Evolutionary conservation across 2,329 filamentous ascomycete species (phyloP).

Genomic region (Nigrograna mackinnonii): DNA sequence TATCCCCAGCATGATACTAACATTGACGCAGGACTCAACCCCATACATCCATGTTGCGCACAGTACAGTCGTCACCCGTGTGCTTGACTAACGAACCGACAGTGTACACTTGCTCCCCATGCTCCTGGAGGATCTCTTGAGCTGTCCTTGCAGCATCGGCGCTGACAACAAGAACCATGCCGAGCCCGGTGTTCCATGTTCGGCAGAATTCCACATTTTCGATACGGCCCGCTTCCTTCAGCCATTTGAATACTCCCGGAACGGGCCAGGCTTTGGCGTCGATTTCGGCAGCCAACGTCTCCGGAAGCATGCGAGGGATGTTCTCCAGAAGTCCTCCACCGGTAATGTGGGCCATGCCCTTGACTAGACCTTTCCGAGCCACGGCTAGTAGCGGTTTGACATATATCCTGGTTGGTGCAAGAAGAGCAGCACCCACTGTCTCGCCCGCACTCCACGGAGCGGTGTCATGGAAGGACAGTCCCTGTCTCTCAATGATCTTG

Average conservation of each 20-base stretch:
- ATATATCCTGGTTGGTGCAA: conserved; percentile 93
- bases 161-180: conserved; percentile 87
- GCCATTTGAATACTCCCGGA: conserved; percentile 83
- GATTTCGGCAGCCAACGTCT: conserved; percentile 76
- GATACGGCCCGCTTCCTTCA: conserved; percentile 75
- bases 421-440: conserved; percentile 73
- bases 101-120: conserved; percentile 76
- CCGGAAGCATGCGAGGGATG: conserved; percentile 88
- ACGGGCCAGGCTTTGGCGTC: conserved; percentile 76
- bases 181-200: conserved; percentile 93
- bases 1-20: too few relatives aligned
- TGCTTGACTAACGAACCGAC: conserved; percentile 73
- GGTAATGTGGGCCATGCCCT: conserved; percentile 96
- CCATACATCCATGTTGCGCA: conserved; percentile 62
- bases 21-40: too few relatives aligned
- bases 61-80: conserved; percentile 61
- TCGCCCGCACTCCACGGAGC: conserved; percentile 74
- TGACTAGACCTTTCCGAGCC: conserved; percentile 66
- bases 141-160: conserved; percentile 65
- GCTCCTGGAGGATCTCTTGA: conserved; percentile 61
- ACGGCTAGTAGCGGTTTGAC: conserved; percentile 78
- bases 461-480: conserved; percentile 70
- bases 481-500: conserved; percentile 76
- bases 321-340: conserved; percentile 93
- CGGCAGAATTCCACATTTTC: conserved; percentile 79